Percentiles rank a stretch among this genome's conserved stretches.
phyloP scores from a whole-genome alignment of 2,329 filamentous ascomycete genomes.

The Trichoderma asperellum region DNA sequence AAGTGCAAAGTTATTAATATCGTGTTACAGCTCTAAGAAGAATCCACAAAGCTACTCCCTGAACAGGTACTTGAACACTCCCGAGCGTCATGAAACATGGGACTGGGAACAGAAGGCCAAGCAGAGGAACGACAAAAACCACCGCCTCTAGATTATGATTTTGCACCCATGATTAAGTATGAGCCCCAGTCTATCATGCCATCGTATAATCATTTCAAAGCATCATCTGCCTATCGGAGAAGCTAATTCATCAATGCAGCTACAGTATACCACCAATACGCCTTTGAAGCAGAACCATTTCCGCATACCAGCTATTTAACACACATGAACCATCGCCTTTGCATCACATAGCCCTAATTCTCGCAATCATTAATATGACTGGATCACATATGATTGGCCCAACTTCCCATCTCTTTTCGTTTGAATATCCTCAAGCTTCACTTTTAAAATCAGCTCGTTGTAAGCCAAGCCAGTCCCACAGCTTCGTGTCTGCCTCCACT shows the following conservation, averaged over 20 bases:
- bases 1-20: neutral
- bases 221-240: neutral
- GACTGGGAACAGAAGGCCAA: constrained; percentile 16
- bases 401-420: neutral
- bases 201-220: neutral
- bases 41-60: neutral
- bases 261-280: neutral
- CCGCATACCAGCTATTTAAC: neutral
- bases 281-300: neutral
- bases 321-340: neutral
- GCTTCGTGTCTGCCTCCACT: constrained; percentile 25
- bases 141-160: neutral
- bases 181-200: neutral
- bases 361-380: neutral
- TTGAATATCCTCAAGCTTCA: neutral
- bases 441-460: constrained; percentile 23
- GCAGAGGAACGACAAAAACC: neutral
- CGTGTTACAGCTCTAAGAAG: neutral
- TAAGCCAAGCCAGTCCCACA: constrained; percentile 30
- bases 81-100: constrained; percentile 11
- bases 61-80: neutral
- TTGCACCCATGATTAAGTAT: neutral
- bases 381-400: neutral
- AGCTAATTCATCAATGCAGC: neutral
- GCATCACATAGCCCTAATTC: neutral